phyloP scores from a whole-genome alignment of 2,329 filamentous ascomycete genomes.

The Waltergamsia citrina region DNA sequence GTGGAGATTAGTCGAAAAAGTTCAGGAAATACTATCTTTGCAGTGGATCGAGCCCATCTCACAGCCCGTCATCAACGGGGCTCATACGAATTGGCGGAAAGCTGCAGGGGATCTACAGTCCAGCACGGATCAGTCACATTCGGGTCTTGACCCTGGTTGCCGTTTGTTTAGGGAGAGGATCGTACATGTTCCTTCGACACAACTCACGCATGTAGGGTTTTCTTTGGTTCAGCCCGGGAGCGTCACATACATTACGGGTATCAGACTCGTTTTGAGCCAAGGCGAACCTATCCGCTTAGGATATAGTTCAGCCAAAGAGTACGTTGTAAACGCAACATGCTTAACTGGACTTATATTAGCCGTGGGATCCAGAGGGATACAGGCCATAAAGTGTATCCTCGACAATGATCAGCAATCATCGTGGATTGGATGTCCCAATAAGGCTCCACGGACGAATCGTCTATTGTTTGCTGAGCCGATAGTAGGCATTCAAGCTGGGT shows the following conservation, averaged over 20 bases:
- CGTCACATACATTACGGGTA: constrained; percentile 6
- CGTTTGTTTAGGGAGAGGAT: constrained; percentile 5
- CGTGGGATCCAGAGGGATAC: constrained; percentile 7
- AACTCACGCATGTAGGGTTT: constrained; percentile 7
- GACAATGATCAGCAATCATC: constrained; percentile 4
- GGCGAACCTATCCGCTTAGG: constrained; percentile 5
- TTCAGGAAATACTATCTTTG: constrained; percentile 6
- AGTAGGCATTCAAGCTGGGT: constrained; percentile 6
- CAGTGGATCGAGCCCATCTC: constrained; percentile 5
- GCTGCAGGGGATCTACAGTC: constrained; percentile 6
- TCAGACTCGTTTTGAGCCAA: constrained; percentile 1
- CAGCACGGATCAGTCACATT: constrained; percentile 1
- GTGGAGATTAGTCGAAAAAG: constrained; percentile 4
- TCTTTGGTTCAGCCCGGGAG: constrained; percentile 5
- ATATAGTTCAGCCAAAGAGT: constrained; percentile 6
- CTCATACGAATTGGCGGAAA: constrained; percentile 3
- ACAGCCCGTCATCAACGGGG: constrained; percentile 1
- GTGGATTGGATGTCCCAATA: constrained; percentile 7
- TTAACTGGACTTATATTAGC: constrained; percentile 6
- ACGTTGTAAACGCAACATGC: constrained; percentile 2
- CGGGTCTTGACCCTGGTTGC: constrained; percentile 5
- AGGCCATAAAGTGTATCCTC: constrained; percentile 7
- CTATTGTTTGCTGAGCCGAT: constrained; percentile 3
- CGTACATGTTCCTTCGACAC: constrained; percentile 1
- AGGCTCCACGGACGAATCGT: constrained; percentile 6